Conservation (phyloP, 1,284 basidiomycete genomes). For the Tremellales sp. region DNA sequence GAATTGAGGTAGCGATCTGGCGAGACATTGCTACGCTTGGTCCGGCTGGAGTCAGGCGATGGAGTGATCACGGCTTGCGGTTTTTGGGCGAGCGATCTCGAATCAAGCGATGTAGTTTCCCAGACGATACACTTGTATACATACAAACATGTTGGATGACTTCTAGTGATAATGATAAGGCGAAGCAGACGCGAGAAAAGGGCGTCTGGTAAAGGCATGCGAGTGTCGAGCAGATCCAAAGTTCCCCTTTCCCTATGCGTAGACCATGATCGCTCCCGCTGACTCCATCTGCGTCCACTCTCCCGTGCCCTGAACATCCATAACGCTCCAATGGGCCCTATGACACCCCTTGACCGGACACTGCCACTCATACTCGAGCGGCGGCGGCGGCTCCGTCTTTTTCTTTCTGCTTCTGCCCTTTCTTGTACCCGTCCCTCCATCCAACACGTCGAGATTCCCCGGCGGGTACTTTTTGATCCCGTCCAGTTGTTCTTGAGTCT, state of each 20-base stretch:
- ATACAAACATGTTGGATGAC: background rate
- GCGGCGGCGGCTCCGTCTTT: slow-evolving; percentile 12
- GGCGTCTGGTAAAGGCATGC: background rate
- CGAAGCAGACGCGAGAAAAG: background rate
- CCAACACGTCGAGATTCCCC: slow-evolving; percentile 8
- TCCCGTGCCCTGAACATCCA: slow-evolving; percentile 14
- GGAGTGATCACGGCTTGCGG: no score
- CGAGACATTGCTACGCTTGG: no score
- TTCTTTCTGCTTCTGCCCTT: slow-evolving; percentile 6
- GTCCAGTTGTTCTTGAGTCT: slow-evolving; percentile 7
- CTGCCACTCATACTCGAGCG: slow-evolving; percentile 26
- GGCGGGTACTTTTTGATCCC: slow-evolving; percentile 9
- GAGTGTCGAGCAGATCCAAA: background rate
- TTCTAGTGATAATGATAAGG: background rate
- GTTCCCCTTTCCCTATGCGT: slow-evolving; percentile 17
- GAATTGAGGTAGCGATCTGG: no score
- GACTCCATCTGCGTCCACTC: slow-evolving; percentile 31
- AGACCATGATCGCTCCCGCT: slow-evolving; percentile 34
- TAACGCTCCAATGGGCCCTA: slow-evolving; percentile 23
- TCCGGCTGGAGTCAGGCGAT: no score
- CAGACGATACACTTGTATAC: no score
- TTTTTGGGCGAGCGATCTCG: no score
- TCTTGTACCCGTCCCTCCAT: slow-evolving; percentile 6
- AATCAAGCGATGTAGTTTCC: no score
- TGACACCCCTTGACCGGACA: slow-evolving; percentile 38